Percentiles rank a stretch among this genome's conserved stretches.
Evolutionary conservation across 1,284 basidiomycete genomes (phyloP).

Genomic region (Tilletia indica): DNA sequence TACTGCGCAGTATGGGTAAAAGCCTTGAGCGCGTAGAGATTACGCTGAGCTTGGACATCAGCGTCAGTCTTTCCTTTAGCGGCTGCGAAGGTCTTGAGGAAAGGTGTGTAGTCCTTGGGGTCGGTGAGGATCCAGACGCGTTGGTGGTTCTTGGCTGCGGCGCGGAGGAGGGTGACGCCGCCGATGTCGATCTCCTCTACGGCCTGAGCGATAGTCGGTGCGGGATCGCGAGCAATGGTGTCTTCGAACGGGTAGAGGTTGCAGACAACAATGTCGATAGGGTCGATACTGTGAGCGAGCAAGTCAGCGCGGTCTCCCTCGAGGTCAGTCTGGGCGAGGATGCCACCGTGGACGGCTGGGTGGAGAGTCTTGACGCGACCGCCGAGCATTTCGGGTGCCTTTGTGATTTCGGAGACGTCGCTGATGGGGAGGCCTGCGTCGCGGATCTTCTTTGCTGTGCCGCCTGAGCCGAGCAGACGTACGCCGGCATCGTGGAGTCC

Average conservation of each 20-base stretch:
- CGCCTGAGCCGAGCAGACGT: conserved; percentile 87
- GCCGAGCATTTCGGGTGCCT: conserved; percentile 99
- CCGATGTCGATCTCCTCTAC: conserved; percentile 99
- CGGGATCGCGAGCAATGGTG: conserved; percentile 77
- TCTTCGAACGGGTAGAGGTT: conserved; percentile 94
- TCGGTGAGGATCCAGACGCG: conserved; percentile 74
- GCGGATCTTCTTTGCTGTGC: conserved; percentile 95
- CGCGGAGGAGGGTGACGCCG: conserved; percentile 93
- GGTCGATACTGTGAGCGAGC: conserved; percentile 42
- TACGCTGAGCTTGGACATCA: conserved; percentile 67
- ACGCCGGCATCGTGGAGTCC: conserved; percentile 79
- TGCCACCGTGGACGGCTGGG: conserved; percentile 92
- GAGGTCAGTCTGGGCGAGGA: conserved; percentile 51
- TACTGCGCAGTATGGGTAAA: conserved; percentile 95
- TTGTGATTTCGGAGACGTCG: conserved; percentile 96
- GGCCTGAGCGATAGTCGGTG: conserved; percentile 84
- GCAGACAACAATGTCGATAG: conserved; percentile 66
- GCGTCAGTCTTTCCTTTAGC: conserved; percentile 31
- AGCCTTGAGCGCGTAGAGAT: conserved; percentile 88
- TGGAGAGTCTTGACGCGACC: conserved; percentile 99
- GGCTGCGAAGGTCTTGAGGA: conserved; percentile 68
- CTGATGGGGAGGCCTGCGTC: conserved; percentile 90
- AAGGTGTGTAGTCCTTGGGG: conserved; percentile 84
- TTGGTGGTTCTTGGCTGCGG: conserved; percentile 97
- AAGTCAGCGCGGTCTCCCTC: conserved; percentile 50